phyloP scores from a whole-genome alignment of 371 early-diverging fungal genomes.

The Syncephalastrum monosporum region DNA sequence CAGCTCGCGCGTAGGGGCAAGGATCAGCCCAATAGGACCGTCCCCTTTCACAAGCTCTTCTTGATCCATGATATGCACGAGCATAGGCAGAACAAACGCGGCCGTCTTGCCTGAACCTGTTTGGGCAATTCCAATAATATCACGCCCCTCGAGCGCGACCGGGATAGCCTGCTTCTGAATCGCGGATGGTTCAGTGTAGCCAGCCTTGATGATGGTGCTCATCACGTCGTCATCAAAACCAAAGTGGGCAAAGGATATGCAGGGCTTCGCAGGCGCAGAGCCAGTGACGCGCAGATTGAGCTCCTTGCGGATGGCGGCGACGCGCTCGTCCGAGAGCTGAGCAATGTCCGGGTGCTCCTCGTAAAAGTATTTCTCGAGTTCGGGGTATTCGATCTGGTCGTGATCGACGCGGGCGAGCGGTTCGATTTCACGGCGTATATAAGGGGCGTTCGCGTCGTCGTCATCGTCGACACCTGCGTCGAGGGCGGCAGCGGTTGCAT shows the following conservation, averaged over 20 bases:
- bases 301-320: slow-evolving; percentile 55
- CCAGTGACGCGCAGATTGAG: slow-evolving; percentile 71
- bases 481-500: slow-evolving; percentile 77
- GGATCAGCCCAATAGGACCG: slow-evolving; percentile 72
- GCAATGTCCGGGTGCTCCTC: slow-evolving; percentile 77
- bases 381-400: slow-evolving; percentile 64
- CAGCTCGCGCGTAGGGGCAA: slow-evolving; percentile 90
- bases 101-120: slow-evolving; percentile 84
- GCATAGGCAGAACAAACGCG: slow-evolving; percentile 79
- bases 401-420: slow-evolving; percentile 75
- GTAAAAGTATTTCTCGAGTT: slow-evolving; percentile 83
- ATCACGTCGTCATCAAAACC: slow-evolving; percentile 79
- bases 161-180: slow-evolving; percentile 83
- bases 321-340: slow-evolving; percentile 53
- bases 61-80: slow-evolving; percentile 88
- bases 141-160: slow-evolving; percentile 73
- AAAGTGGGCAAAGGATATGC: slow-evolving; percentile 87
- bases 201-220: slow-evolving; percentile 58
- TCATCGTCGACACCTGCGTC: slow-evolving; percentile 54
- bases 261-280: slow-evolving; percentile 67
- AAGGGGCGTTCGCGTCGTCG: slow-evolving; percentile 28
- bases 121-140: slow-evolving; percentile 90
- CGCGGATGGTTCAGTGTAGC: slow-evolving; percentile 72
- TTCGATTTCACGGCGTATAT: slow-evolving; percentile 58
- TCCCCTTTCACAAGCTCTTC: slow-evolving; percentile 64